A percentile compares a stretch with the other conserved stretches of the same genome.
These are phyloP conservation scores for Phytophthora foliorum DNA, from an alignment of 352 stramenopile species.

Conservation along the genomic window DNA sequence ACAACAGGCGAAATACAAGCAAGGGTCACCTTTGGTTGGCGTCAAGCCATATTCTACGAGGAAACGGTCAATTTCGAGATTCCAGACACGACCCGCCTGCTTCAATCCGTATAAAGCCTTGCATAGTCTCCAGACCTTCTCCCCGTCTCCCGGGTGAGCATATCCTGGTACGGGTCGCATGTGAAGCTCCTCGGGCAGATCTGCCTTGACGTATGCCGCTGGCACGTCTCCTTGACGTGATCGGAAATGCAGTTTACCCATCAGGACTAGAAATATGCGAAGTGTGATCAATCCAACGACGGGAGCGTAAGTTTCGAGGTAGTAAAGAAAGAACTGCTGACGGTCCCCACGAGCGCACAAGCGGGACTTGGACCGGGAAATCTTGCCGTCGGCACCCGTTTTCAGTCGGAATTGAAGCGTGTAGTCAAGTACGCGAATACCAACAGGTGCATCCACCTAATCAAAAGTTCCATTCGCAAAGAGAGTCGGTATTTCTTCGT, in stretches of 20 bases:
- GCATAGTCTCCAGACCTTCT: constrained; percentile 6
- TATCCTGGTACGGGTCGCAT: background rate
- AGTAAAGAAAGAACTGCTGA: background rate
- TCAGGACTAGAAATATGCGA: background rate
- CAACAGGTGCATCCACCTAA: background rate
- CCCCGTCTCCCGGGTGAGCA: background rate
- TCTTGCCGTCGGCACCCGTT: background rate
- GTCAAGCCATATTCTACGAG: no score
- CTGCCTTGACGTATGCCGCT: constrained; percentile 8
- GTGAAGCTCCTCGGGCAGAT: background rate
- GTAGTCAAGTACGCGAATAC: background rate
- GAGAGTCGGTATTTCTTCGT: no score
- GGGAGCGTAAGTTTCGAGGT: background rate
- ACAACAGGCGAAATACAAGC: no score
- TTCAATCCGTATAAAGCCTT: constrained; percentile 12
- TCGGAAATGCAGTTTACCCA: background rate
- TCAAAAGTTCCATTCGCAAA: constrained; percentile 9
- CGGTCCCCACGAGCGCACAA: constrained; percentile 3
- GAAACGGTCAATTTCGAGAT: no score
- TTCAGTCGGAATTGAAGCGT: constrained; percentile 11
- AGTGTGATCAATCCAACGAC: background rate
- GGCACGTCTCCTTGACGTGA: background rate
- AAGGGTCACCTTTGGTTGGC: no score
- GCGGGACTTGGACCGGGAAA: background rate
- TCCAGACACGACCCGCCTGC: no score